Evolutionary conservation across 768 basidiomycete genomes (phyloP), one percentile per base, ranked within the genome.

Genomic region (Tricholoma hemisulphureum): DNA sequence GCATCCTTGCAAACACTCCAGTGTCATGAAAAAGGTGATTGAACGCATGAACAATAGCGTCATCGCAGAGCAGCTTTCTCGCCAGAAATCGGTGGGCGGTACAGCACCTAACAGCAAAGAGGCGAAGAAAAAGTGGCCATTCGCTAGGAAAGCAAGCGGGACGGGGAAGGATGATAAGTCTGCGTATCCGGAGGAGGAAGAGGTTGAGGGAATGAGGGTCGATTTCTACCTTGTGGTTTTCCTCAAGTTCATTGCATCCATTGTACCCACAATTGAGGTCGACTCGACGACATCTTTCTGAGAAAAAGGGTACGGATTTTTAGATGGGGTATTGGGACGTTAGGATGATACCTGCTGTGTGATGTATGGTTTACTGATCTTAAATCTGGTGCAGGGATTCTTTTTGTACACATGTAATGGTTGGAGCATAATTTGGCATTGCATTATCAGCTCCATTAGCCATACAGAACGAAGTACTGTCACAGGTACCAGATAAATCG

Each of bases 11-110:
- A 98, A 97, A 69, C 96, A 99, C 72, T 91, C 95, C 1, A 93
- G 88, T 71, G 97, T 99, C 57, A 99, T 99, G 97, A 98, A 97
- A 83, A 98, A 98, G 72, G 93, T 98, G 60, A 98, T 98, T 69
- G 96, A 98, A 72, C 84, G 96, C 57, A 98, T 98, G 95, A 97
- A 98, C 74, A 85, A 83, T 63, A 86, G 86, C 60, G 89, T 94
- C 24, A 81, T 89, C 55, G 91, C 88, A 59, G 87, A 91, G 69
- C 91, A 94, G 71, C 81, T 91, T 18, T 85, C 87, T 14, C 80
- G 84, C 59, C 83, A 83, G 61, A 85, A 84, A 65, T 67, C 72
- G 26, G 70, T 76, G 1, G 61, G 69, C 21, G 52, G 37, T 13
- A 6, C 71, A 16, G 61, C 68, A 20, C 58, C 71, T 20, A 71